Base-by-base conservation (phyloP, 1,284 basidiomycete genomes). In the Vanrija sp. region DNA sequence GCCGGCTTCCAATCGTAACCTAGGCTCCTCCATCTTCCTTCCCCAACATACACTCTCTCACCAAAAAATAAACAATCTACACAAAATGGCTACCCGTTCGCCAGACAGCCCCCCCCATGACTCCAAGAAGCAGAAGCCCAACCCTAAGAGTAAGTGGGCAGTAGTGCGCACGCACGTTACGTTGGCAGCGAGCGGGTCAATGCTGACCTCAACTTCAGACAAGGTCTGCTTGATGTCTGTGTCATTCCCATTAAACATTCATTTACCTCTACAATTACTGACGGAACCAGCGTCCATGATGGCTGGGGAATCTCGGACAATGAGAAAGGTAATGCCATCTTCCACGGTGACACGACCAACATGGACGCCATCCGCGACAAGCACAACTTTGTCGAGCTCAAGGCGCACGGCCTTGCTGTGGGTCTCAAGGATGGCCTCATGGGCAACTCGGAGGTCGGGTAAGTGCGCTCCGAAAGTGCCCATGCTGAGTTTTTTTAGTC, bases 401-500 rank as follows among this genome's bases (percentile, higher is more conserved):
- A 82, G 19, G 91, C 91, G 1, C 89, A 91, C 64, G 91, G 91
- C 16, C 80, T 88, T 16, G 86, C 91, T 5, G 91, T 94, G 16
- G 91, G 91, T 1, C 81, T 95, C 51, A 89, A 81, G 71, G 91
- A 94, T 47, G 91, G 91, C 0, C 83, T 95, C 47, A 95, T 95
- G 91, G 91, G 91, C 21, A 94, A 95, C 80, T 93, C 90, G 6
- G 91, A 94, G 78, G 91, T 94, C 61, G 91, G 91, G 89, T 91
- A 67, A 61, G 77, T 68, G 8, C 34, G 5, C 12, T 34, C 40
- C 12, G 15, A 38, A 12, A 21, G 16, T 16, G 16, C 19, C 34
- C 23, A n/a, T 19, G 43, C 43, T 16, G 15, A 34, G 45, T 29
- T 15, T 28, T 28, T 23, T 21, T 52, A 93, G 91, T 18, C 91